Percentiles rank a stretch among this genome's conserved stretches.
Conservation (phyloP, 768 basidiomycete genomes). For the Amanita muscaria region DNA sequence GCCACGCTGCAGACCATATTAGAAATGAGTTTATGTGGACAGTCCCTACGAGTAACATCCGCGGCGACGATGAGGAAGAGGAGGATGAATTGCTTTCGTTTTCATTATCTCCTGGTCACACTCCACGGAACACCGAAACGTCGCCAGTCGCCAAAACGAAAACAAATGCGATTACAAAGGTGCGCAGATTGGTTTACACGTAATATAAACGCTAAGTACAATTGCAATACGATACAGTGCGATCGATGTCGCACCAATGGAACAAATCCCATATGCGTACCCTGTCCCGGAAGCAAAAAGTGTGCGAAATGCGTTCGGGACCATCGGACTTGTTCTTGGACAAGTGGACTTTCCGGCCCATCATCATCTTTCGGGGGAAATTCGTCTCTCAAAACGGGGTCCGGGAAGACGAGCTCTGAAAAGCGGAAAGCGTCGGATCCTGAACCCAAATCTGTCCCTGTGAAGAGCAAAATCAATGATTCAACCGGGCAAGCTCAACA, state of each 20-base stretch:
- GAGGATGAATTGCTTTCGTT: not conserved
- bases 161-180: not conserved
- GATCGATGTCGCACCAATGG: not conserved
- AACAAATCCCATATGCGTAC: constrained; percentile 1
- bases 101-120: not conserved
- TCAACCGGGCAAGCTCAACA: not conserved
- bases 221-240: not conserved
- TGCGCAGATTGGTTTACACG: not conserved
- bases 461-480: no score
- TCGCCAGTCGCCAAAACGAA: not conserved
- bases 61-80: not conserved
- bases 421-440: not conserved
- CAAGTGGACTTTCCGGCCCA: not conserved
- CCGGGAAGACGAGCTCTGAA: no score
- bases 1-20: not conserved
- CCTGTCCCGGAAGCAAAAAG: not conserved
- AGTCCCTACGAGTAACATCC: constrained; percentile 4
- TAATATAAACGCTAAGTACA: not conserved
- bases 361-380: not conserved
- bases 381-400: not conserved
- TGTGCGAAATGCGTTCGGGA: constrained; percentile 2
- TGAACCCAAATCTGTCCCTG: no score
- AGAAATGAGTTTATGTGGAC: not conserved
- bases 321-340: constrained; percentile 1
- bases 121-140: not conserved